These are phyloP conservation scores for Nannizziopsis barbatae DNA, from an alignment of 2,329 filamentous ascomycete species.

Conservation along the genomic window DNA sequence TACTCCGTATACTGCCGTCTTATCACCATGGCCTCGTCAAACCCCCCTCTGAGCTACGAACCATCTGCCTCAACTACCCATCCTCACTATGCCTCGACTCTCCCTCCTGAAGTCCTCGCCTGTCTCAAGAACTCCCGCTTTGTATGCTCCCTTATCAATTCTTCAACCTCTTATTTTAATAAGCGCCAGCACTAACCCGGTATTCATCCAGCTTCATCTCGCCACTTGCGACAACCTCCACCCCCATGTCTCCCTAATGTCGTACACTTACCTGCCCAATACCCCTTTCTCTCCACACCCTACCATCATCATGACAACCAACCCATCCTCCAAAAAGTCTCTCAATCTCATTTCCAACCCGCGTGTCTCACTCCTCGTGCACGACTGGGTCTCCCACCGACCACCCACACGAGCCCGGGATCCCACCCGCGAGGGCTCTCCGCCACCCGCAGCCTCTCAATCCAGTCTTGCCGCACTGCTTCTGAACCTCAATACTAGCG, in stretches of 20 bases:
- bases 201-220: slow-evolving; percentile 64
- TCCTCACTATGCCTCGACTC: slow-evolving; percentile 54
- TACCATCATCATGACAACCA: slow-evolving; percentile 91
- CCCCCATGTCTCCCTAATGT: slow-evolving; percentile 95
- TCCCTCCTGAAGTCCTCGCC: slow-evolving; percentile 76
- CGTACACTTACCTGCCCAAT: slow-evolving; percentile 88
- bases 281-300: slow-evolving; percentile 58
- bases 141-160: slow-evolving; percentile 42
- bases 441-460: slow-evolving; percentile 49
- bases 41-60: slow-evolving; percentile 63
- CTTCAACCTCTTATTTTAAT: slow-evolving; percentile 4
- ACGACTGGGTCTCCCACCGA: slow-evolving; percentile 93
- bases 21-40: slow-evolving; percentile 38
- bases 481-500: slow-evolving; percentile 80
- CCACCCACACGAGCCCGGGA: slow-evolving; percentile 57
- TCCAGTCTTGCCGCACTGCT: slow-evolving; percentile 73
- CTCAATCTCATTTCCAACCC: slow-evolving; percentile 74
- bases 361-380: slow-evolving; percentile 83
- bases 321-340: slow-evolving; percentile 58
- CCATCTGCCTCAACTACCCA: slow-evolving; percentile 62
- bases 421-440: slow-evolving; percentile 50
- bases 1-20: not conserved
- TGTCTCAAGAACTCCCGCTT: slow-evolving; percentile 93
- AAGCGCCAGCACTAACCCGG: slow-evolving; percentile 6
- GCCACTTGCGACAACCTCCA: slow-evolving; percentile 74